These are phyloP conservation scores for Zymoseptoria pseudotritici DNA, from an alignment of 2,329 filamentous ascomycete genomes.

Conservation along the genomic window DNA sequence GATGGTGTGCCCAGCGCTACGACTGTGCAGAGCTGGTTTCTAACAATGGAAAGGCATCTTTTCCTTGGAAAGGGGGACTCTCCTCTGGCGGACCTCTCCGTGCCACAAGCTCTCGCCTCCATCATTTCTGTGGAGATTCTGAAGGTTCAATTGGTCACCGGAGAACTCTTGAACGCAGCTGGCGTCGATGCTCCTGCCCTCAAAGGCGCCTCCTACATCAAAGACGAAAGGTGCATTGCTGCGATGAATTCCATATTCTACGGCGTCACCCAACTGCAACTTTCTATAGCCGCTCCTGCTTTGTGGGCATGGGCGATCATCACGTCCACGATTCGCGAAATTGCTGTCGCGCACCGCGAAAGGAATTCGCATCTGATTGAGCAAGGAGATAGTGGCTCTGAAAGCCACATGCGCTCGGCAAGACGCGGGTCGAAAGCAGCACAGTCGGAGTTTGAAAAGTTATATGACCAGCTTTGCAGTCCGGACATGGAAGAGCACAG, in stretches of 20 bases:
- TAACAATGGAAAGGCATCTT: slow-evolving; percentile 57
- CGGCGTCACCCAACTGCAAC: slow-evolving; percentile 48
- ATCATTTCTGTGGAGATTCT: slow-evolving; percentile 66
- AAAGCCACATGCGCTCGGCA: slow-evolving; percentile 9
- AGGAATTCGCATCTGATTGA: slow-evolving; percentile 49
- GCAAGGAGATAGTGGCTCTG: slow-evolving; percentile 35
- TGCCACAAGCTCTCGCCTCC: slow-evolving; percentile 62
- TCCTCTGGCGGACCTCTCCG: slow-evolving; percentile 32
- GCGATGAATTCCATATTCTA: slow-evolving; percentile 67
- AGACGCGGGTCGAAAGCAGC: slow-evolving; percentile 9
- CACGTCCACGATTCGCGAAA: slow-evolving; percentile 56
- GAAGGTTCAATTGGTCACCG: slow-evolving; percentile 56
- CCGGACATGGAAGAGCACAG: slow-evolving; percentile 24
- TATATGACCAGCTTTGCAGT: slow-evolving; percentile 19
- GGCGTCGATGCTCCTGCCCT: slow-evolving; percentile 7
- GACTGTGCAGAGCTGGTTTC: slow-evolving; percentile 64
- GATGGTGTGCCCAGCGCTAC: slow-evolving; percentile 26
- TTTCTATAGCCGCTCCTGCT: slow-evolving; percentile 61
- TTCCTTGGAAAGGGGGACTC: slow-evolving; percentile 57
- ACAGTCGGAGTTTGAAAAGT: slow-evolving; percentile 20
- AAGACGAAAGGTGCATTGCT: slow-evolving; percentile 61
- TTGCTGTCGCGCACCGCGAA: slow-evolving; percentile 26
- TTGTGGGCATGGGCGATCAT: slow-evolving; percentile 78
- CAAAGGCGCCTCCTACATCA: slow-evolving; percentile 48
- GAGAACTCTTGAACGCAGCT: slow-evolving; percentile 37